These are phyloP conservation scores for Ogataea polymorpha DNA, from an alignment of 805 yeast species.

Conservation along the genomic window DNA sequence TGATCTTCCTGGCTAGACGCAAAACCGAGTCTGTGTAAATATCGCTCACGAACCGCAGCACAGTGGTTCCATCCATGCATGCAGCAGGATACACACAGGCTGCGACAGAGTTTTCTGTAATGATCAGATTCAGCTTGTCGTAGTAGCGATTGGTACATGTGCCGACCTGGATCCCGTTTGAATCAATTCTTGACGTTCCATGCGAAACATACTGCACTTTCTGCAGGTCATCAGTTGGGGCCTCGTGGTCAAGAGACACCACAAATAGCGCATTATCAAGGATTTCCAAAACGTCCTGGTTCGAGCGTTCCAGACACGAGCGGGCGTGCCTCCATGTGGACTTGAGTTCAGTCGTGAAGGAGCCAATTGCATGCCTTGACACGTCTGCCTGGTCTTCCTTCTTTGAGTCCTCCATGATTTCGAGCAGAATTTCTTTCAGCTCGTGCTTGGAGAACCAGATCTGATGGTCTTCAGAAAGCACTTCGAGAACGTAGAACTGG, in stretches of 20 bases:
- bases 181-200: conserved; percentile 45
- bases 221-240: conserved; percentile 46
- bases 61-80: conserved; percentile 57
- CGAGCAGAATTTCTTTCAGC: conserved; percentile 41
- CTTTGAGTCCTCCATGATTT: conserved; percentile 39
- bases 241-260: conserved; percentile 46
- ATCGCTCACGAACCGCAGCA: conserved; percentile 53
- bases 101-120: conserved; percentile 54
- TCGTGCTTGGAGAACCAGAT: conserved; percentile 56
- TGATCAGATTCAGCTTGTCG: conserved; percentile 53
- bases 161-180: conserved; percentile 50
- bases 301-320: conserved; percentile 38
- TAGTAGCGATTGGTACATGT: conserved; percentile 60
- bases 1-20: conserved; percentile 54
- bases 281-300: conserved; percentile 33
- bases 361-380: conserved; percentile 47
- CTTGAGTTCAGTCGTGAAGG: conserved; percentile 53
- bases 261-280: conserved; percentile 53
- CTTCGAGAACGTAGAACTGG: conserved; percentile 49
- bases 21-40: conserved; percentile 56
- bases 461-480: conserved; percentile 40
- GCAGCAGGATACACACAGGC: conserved; percentile 60
- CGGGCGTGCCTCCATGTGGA: conserved; percentile 48
- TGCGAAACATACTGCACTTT: conserved; percentile 49
- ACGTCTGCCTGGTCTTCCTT: conserved; percentile 36